These are phyloP conservation scores for Apiospora malaysiana DNA, from an alignment of 2,329 filamentous ascomycete genomes.

Conservation along the genomic window DNA sequence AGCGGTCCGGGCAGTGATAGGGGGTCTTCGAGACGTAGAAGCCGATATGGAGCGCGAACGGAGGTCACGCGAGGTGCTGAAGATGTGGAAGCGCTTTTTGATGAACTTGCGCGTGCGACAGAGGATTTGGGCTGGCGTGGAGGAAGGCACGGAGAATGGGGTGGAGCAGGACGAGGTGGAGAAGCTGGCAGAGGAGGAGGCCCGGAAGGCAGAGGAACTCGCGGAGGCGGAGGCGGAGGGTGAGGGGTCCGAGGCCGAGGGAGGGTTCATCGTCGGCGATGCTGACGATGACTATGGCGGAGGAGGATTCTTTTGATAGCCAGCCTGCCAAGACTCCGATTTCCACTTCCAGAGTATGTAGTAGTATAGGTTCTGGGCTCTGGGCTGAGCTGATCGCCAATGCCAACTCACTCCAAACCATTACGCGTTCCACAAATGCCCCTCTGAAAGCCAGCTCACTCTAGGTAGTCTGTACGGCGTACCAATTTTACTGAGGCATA, in stretches of 20 bases:
- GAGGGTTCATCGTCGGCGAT: constrained; percentile 51
- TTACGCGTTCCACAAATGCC: constrained; percentile 1
- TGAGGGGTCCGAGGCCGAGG: constrained; percentile 44
- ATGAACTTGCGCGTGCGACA: constrained; percentile 79
- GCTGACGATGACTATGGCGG: constrained; percentile 29
- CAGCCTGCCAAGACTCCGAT: not conserved
- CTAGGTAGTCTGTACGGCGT: not conserved
- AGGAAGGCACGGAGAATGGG: constrained; percentile 51
- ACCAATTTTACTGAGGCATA: too few species aligned
- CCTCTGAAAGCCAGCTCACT: not conserved
- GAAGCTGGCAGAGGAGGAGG: constrained; percentile 38
- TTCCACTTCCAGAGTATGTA: not conserved
- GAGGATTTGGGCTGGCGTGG: constrained; percentile 68
- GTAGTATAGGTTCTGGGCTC: not conserved
- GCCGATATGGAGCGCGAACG: constrained; percentile 68
- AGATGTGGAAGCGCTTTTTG: constrained; percentile 78
- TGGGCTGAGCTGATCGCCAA: not conserved
- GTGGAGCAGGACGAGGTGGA: constrained; percentile 40
- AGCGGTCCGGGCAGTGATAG: constrained; percentile 72
- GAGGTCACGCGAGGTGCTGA: constrained; percentile 65
- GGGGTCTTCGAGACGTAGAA: constrained; percentile 69
- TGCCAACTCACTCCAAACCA: not conserved
- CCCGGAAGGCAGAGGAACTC: constrained; percentile 35
- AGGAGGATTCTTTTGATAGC: not conserved
- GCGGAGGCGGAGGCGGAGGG: constrained; percentile 45